Percentiles rank a stretch among this genome's conserved stretches.
These are phyloP conservation scores for Heterobasidion irregulare DNA, from an alignment of 1,284 basidiomycete species.

Conservation along the genomic window DNA sequence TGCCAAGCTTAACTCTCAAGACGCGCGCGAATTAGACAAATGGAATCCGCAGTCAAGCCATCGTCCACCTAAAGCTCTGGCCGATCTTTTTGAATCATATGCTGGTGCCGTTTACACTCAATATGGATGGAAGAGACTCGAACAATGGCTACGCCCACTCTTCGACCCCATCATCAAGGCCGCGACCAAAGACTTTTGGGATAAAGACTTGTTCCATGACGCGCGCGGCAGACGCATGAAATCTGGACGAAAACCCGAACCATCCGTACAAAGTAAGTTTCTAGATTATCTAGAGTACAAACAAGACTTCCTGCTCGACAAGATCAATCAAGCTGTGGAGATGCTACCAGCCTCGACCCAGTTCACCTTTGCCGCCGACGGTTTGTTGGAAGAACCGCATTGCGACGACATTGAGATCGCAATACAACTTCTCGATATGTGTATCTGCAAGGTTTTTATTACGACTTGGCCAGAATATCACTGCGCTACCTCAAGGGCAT, in stretches of 20 bases:
- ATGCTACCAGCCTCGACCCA: conserved; percentile 7
- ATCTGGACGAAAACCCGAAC: background rate
- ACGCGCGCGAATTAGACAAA: conserved; percentile 7
- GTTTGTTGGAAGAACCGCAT: conserved; percentile 10
- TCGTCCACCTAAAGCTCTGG: conserved; percentile 22
- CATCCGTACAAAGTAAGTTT: conserved; percentile 4
- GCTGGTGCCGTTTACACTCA: conserved; percentile 22
- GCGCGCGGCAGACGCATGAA: background rate
- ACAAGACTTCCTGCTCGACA: conserved; percentile 7
- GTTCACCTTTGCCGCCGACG: conserved; percentile 11
- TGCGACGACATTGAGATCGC: conserved; percentile 18
- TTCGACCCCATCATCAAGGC: conserved; percentile 18
- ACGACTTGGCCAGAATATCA: conserved; percentile 16
- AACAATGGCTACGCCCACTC: conserved; percentile 17
- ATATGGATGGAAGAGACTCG: conserved; percentile 17
- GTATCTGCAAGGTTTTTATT: conserved; percentile 20
- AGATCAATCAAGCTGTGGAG: conserved; percentile 5
- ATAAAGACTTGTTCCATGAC: background rate
- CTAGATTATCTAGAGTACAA: conserved; percentile 9
- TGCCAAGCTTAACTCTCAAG: conserved; percentile 15
- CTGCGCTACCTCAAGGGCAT: conserved; percentile 14
- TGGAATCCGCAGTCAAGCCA: conserved; percentile 11
- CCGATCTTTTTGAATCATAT: conserved; percentile 24
- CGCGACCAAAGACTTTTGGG: conserved; percentile 18
- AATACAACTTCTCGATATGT: conserved; percentile 20